Evolutionary conservation across 768 basidiomycete species (phyloP).

Genomic region (Phanerochaete carnosa): DNA sequence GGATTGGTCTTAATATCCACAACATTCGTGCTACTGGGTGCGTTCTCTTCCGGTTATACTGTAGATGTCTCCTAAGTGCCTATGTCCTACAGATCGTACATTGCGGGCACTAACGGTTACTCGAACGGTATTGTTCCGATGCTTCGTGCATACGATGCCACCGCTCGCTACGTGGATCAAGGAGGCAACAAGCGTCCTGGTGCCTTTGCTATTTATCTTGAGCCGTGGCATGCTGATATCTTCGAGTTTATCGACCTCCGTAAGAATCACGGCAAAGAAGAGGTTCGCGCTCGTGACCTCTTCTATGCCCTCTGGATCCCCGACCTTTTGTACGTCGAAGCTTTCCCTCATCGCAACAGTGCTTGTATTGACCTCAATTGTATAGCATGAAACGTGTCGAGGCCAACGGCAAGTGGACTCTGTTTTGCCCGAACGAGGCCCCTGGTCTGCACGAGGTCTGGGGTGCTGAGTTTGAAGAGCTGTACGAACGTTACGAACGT

Average conservation of each 20-base stretch:
- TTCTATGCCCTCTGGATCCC: slow-evolving; percentile 99
- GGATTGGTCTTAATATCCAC: slow-evolving; percentile 94
- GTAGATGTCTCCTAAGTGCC: neutral
- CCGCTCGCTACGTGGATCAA: slow-evolving; percentile 97
- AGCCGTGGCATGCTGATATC: slow-evolving; percentile 98
- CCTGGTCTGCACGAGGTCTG: slow-evolving; percentile 86
- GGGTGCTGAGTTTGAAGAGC: slow-evolving; percentile 83
- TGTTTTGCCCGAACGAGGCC: slow-evolving; percentile 98
- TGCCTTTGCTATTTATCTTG: slow-evolving; percentile 96
- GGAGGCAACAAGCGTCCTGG: slow-evolving; percentile 99
- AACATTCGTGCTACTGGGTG: slow-evolving; percentile 95
- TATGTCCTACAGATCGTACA: slow-evolving; percentile 73
- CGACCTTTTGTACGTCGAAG: slow-evolving; percentile 78
- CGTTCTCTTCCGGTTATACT: slow-evolving; percentile 20
- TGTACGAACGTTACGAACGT: slow-evolving; percentile 85
- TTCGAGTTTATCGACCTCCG: slow-evolving; percentile 97
- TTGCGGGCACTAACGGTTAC: slow-evolving; percentile 98
- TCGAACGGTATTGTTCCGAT: slow-evolving; percentile 99
- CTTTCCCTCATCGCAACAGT: neutral
- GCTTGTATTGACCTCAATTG: slow-evolving; percentile 2
- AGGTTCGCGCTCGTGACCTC: slow-evolving; percentile 91
- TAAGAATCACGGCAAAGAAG: slow-evolving; percentile 99
- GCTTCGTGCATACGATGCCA: slow-evolving; percentile 97
- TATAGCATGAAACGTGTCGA: slow-evolving; percentile 96
- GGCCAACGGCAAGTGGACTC: slow-evolving; percentile 82